Evolutionary conservation across 495 filamentous ascomycete genomes (phyloP).

Genomic region (Penicillium mononematosum): DNA sequence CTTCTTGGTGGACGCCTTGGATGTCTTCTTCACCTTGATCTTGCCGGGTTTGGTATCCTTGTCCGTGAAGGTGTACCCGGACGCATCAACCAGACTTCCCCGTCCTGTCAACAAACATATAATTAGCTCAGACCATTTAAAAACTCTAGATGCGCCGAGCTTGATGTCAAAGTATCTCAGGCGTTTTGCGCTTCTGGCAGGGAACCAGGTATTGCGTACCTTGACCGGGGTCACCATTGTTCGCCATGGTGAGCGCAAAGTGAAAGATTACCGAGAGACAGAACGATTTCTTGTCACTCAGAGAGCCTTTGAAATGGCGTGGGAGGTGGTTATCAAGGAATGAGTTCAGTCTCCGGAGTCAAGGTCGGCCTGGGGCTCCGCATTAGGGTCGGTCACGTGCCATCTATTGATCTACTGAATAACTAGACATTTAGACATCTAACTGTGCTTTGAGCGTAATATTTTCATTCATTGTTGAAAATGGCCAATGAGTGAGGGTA

Average conservation of each 20-base stretch:
- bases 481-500: neutral
- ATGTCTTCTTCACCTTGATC: constrained; percentile 68
- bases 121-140: constrained; percentile 17
- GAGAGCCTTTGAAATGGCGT: neutral
- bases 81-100: constrained; percentile 49
- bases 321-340: constrained; percentile 10
- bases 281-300: constrained; percentile 10
- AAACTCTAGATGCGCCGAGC: neutral
- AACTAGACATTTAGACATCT: neutral
- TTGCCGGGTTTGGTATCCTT: constrained; percentile 64
- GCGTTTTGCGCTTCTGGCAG: constrained; percentile 8
- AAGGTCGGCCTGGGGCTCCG: constrained; percentile 37
- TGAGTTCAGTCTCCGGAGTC: constrained; percentile 20
- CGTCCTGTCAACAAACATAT: constrained; percentile 21
- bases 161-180: constrained; percentile 6
- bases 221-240: constrained; percentile 40
- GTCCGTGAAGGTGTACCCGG: constrained; percentile 50
- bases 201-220: constrained; percentile 26
- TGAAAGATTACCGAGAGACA: constrained; percentile 4
- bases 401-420: neutral
- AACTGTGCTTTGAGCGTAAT: neutral
- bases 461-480: neutral
- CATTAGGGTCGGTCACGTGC: constrained; percentile 40
- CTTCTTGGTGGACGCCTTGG: constrained; percentile 52
- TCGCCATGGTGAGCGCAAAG: constrained; percentile 35